Evolutionary conservation across 2,329 filamentous ascomycete genomes (phyloP), one percentile per base, ranked within the genome.

Genomic region (Paracorniculantispora psalliotae): DNA sequence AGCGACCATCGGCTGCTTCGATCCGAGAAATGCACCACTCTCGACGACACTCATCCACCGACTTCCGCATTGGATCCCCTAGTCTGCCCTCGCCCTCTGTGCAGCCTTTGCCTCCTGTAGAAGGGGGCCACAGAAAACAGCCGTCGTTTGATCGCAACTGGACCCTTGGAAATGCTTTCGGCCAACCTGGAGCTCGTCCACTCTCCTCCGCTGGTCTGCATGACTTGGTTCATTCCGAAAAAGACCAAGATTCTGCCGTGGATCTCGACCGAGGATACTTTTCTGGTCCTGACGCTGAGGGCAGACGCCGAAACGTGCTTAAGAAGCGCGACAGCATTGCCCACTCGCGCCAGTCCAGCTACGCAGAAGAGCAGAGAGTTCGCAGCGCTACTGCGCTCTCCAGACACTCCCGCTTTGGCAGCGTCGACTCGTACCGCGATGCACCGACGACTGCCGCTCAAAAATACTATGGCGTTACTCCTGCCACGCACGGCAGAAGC

Each of bases 191-290:
- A 10, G 68, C 70, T 49, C 73, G 81, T 8, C 82, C 82, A 4
- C 69, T 83, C 21, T 84, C 82, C 4, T 82, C 81, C 2, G 73
- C 80, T 17, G 81, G 79, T 15, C 67, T 80, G 33, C 76, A 79
- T 30, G 80, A 82, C 56, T 65, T 74, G 51, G 71, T 72, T 23
- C 68, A 68, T 23, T 74, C 76, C 1, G 74, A 75, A 17, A 65
- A 72, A 15, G 71, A 75, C 13, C 77, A 77, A 62, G 80, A 83
- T 61, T 78, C 78, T 9, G 75, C 76, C 17, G 72, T 78, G 25
- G 90, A 96, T 61, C 72, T 91, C 17, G 94, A 97, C 67, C 84
- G 91, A 37, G 93, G 92, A 25, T 97, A 97, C 72, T 96, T 97
- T 69, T 97, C 93, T 8, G 91, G 92, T 3, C 89, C 89, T 17